Evolutionary conservation across 306 rosid species (phyloP).

Genomic region (Castanea crenata): DNA sequence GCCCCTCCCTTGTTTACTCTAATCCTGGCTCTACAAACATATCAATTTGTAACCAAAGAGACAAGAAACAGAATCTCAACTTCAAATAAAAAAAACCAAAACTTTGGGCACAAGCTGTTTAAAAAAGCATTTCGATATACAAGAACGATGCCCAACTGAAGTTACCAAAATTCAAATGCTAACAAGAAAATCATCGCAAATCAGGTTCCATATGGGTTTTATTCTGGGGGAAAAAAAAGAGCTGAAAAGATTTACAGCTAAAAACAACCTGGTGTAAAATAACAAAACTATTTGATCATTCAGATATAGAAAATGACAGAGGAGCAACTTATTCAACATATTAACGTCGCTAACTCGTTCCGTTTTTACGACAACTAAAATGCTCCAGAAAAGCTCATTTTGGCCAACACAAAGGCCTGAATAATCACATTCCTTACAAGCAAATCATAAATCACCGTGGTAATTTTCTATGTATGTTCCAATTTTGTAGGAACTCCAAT

Average conservation of each 20-base stretch:
- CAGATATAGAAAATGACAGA: not conserved
- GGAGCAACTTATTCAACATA: not conserved
- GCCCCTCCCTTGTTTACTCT: slow-evolving; percentile 12
- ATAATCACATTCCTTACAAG: not conserved
- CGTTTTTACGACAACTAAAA: not conserved
- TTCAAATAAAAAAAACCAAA: not conserved
- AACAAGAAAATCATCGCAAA: slow-evolving; percentile 10
- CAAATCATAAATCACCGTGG: not conserved
- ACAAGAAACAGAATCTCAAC: not conserved
- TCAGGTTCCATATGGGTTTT: not conserved
- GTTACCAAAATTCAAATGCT: slow-evolving; percentile 3
- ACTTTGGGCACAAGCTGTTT: not conserved
- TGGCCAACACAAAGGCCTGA: not conserved
- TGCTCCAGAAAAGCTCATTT: too few relatives aligned
- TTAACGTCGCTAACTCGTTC: slow-evolving; percentile 10
- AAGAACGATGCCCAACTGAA: not conserved
- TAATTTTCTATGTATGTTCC: not conserved
- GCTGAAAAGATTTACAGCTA: not conserved
- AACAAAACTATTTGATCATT: not conserved
- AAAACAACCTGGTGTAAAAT: slow-evolving; percentile 3
- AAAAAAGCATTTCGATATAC: not conserved
- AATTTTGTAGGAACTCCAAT: not conserved
- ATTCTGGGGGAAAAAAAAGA: not conserved
- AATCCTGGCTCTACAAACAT: slow-evolving; percentile 50
- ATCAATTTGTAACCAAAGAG: slow-evolving; percentile 19